Evolutionary conservation across 2,329 filamentous ascomycete species (phyloP).

Genomic region (Aspergillus sp.): DNA sequence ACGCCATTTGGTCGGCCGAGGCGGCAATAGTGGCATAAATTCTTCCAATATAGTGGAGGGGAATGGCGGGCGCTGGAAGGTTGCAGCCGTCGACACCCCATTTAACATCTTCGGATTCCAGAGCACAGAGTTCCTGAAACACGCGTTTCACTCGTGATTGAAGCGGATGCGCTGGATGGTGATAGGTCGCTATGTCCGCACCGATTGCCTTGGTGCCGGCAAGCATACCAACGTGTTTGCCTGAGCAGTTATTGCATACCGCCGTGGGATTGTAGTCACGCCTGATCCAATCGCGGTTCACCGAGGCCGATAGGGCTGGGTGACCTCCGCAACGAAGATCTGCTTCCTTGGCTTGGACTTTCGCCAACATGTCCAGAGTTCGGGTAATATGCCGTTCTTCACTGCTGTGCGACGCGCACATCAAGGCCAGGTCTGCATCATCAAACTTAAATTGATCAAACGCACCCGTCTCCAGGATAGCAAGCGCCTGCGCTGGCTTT

Average conservation of each 20-base stretch:
- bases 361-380: slow-evolving; percentile 39
- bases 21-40: slow-evolving; percentile 40
- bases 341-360: slow-evolving; percentile 31
- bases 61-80: slow-evolving; percentile 46
- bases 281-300: slow-evolving; percentile 43
- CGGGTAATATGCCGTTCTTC: slow-evolving; percentile 43
- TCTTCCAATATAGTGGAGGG: slow-evolving; percentile 35
- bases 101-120: slow-evolving; percentile 25
- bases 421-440: slow-evolving; percentile 45
- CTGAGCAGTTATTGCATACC: slow-evolving; percentile 49
- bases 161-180: slow-evolving; percentile 37
- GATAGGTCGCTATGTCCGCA: slow-evolving; percentile 33
- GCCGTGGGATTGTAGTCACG: slow-evolving; percentile 37
- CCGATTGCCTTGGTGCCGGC: slow-evolving; percentile 42
- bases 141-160: slow-evolving; percentile 39
- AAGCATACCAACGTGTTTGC: slow-evolving; percentile 51
- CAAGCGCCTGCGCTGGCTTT: slow-evolving; percentile 49
- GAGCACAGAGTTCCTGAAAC: slow-evolving; percentile 37
- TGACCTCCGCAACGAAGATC: slow-evolving; percentile 48
- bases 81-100: slow-evolving; percentile 52
- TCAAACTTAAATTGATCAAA: slow-evolving; percentile 38
- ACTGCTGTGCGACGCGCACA: slow-evolving; percentile 50
- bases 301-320: slow-evolving; percentile 30
- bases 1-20: slow-evolving; percentile 21
- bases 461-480: slow-evolving; percentile 44